Evolutionary conservation across 1,284 basidiomycete species (phyloP).

Genomic region (Cutaneotrichosporon sp.): DNA sequence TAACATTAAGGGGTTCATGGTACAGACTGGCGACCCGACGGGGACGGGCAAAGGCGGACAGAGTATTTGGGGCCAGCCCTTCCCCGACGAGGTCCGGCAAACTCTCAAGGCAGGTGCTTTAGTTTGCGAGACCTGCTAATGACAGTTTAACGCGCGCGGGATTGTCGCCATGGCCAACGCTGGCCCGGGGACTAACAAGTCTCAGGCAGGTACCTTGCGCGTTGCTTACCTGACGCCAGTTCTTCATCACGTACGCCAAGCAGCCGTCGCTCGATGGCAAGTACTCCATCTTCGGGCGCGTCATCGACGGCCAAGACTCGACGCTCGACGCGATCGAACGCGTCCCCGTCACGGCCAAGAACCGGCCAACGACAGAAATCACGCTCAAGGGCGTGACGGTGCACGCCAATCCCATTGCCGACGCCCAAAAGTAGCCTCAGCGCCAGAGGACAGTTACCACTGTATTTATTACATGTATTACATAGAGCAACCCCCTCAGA

Average conservation of each 20-base stretch:
- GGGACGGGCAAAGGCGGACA: slow-evolving; percentile 56
- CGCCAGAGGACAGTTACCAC: background rate
- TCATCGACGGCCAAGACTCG: slow-evolving; percentile 89
- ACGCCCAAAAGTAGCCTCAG: slow-evolving; percentile 26
- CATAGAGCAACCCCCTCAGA: background rate
- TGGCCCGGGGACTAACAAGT: slow-evolving; percentile 88
- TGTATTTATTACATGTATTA: slow-evolving; percentile 10
- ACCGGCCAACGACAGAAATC: slow-evolving; percentile 78
- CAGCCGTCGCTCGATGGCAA: slow-evolving; percentile 88
- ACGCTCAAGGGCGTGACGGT: slow-evolving; percentile 75
- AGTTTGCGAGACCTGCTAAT: background rate
- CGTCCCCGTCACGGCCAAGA: slow-evolving; percentile 83
- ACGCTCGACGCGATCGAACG: slow-evolving; percentile 86
- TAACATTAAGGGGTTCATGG: slow-evolving; percentile 94
- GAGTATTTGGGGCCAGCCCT: slow-evolving; percentile 64
- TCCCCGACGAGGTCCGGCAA: slow-evolving; percentile 80
- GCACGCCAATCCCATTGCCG: slow-evolving; percentile 76
- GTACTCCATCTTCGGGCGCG: slow-evolving; percentile 88
- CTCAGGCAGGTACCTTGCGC: slow-evolving; percentile 42
- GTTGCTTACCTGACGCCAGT: slow-evolving; percentile 49
- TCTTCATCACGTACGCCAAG: slow-evolving; percentile 89
- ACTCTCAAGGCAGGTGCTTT: slow-evolving; percentile 73
- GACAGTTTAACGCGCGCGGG: slow-evolving; percentile 84
- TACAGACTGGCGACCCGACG: slow-evolving; percentile 78
- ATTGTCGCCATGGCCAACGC: slow-evolving; percentile 97